Base-by-base conservation (phyloP, 2,329 filamentous ascomycete genomes). In the Sclerotiophoma versabilis region DNA sequence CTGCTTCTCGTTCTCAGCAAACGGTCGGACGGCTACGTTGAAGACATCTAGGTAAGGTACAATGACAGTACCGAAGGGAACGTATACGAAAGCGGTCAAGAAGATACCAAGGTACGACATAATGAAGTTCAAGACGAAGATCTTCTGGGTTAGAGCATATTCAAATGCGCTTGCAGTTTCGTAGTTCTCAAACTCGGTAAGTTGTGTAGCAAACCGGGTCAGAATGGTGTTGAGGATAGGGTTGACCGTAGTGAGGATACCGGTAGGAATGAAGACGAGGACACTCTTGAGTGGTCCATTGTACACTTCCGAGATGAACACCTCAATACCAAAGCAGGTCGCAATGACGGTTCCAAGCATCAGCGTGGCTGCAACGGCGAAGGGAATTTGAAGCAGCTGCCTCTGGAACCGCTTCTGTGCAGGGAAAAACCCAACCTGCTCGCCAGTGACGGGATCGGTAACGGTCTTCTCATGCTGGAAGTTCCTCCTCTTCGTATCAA, bases 71-170 rank as follows among this genome's bases (percentile, higher is more conserved):
- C 91, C 93, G 66, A 98, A 98, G 0, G 93, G 93, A 17, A 96
- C 91, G 68, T 97, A 98, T 59, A 97, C 87, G 65, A 97, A 98
- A 0, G 93, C 91, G 0, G 93, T 97, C 15, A 98, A 83, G 70
- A 96, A 88, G 41, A 72, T 88, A 1, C 92, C 90, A 46, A 96
- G 86, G 73, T 97, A 98, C 0, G 93, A 96, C 5, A 92, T 96
- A 76, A 98, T 93, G 76, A 97, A 96, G 79, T 97, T 96, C 69
- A 98, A 85, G 12, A 98, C 87, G 69, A 99, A 98, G 27, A 96
- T 89, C 80, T 99, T 99, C 54, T 91, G 87, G 0, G 95, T 91
- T 70, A 96, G 84, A 1, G 93, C 90, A 17, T 90, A 86, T 56
- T 96, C 87, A 67, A 96, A 90, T 12, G 87, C 88, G 62, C 93